Evolutionary conservation across 306 rosid genomes (phyloP), one percentile per base, ranked within the genome.

Genomic region (Fagus sylvatica): DNA sequence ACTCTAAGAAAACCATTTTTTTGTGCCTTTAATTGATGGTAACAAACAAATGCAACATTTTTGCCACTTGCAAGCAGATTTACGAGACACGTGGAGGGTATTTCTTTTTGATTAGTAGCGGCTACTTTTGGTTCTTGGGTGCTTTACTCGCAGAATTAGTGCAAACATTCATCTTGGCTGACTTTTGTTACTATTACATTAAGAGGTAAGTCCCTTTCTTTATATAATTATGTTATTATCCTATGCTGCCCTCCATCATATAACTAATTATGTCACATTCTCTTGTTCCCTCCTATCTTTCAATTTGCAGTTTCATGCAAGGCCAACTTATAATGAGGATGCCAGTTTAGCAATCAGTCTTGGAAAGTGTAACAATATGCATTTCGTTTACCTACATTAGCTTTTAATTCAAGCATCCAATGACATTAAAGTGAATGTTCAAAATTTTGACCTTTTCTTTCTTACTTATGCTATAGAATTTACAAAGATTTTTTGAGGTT

Each of bases 151-250:
- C 91, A 1, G 97, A 92, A 71, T 64, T 92, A 73, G 80, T 94
- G 67, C 97, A 90, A 62, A 88, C 97, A 0, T 90, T 88, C 80
- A 90, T 94, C 81, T 80, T 94, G 77, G 87, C 93, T 0, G 98
- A 94, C 78, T 94, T 94, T 55, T 92, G 97, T 49, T 94, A 88
- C 87, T 94, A 89, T 79, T 94, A 94, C 75, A 70, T 85, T 3
- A 88, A 90, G 81, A 88, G 97, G 97, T 91, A 76, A 4, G 22
- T 2, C 7, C 6, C 30, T 40, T 12, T 33, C 69, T 9, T 1
- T 69, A 1, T 7, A 4, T 53, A 2, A 37, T 34, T 34, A 1
- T 37, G 49, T 17, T 32, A 62, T 61, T 34, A 15, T 0, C 13
- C 13, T 17, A 0, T 8, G 46, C 55, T 28, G 37, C 19, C 6